Percentiles rank a stretch among this genome's conserved stretches.
These are phyloP conservation scores for Pyrrhoderma lamaoense DNA, from an alignment of 1,284 basidiomycete species.

Conservation along the genomic window DNA sequence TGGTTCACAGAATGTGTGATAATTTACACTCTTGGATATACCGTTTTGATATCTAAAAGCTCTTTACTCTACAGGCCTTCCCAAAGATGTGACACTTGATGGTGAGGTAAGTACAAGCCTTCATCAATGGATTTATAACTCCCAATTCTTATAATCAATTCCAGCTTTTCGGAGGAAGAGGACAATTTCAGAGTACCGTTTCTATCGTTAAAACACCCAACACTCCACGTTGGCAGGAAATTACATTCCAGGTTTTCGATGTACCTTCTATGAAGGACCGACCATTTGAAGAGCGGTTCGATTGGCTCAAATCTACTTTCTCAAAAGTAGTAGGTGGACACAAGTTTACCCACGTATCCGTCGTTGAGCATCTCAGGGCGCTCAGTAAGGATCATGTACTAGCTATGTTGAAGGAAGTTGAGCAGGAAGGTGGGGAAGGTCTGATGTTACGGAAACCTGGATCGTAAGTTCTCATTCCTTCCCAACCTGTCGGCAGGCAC, in stretches of 20 bases:
- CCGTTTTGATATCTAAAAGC: no score
- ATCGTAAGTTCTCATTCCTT: conserved; percentile 32
- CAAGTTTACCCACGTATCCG: conserved; percentile 36
- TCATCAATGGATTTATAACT: conserved; percentile 20
- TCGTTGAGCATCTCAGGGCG: conserved; percentile 49
- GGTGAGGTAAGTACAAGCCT: conserved; percentile 36
- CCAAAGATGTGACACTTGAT: conserved; percentile 50
- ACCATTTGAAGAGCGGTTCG: conserved; percentile 51
- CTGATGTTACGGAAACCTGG: conserved; percentile 56
- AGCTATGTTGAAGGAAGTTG: conserved; percentile 46
- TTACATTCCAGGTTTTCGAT: conserved; percentile 64
- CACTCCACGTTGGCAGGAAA: conserved; percentile 50
- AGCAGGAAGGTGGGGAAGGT: conserved; percentile 54
- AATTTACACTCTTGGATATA: no score
- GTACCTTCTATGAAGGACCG: conserved; percentile 44
- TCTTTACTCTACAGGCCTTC: conserved; percentile 38
- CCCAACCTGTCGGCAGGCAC: neutral
- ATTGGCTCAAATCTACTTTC: conserved; percentile 40
- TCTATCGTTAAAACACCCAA: conserved; percentile 52
- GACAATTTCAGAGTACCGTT: conserved; percentile 50
- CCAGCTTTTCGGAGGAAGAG: conserved; percentile 49
- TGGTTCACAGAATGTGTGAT: conserved; percentile 54
- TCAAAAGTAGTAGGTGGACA: conserved; percentile 36
- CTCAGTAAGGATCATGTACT: conserved; percentile 44
- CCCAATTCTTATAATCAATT: conserved; percentile 9